phyloP scores from a whole-genome alignment of 2,329 filamentous ascomycete genomes.

The Phyllosticta citrichinensis region DNA sequence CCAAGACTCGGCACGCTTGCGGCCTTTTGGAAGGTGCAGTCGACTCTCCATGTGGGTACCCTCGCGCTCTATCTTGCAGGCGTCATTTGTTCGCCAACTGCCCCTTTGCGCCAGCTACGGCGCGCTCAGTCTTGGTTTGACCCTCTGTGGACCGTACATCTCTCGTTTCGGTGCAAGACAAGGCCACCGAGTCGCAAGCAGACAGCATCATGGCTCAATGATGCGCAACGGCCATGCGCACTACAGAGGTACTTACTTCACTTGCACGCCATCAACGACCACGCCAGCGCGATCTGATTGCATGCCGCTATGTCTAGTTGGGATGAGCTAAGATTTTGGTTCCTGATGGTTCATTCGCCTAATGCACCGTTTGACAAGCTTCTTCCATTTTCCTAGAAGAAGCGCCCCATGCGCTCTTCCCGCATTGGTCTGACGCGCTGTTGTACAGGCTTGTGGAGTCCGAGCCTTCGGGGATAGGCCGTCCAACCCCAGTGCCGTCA shows the following conservation, averaged over 20 bases:
- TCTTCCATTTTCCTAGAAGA: not conserved
- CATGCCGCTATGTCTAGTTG: not conserved
- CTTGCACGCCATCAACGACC: not conserved
- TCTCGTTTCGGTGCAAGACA: not conserved
- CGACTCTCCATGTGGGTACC: not conserved
- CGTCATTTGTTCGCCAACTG: not conserved
- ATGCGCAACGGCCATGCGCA: not conserved
- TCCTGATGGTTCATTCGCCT: not conserved
- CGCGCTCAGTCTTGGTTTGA: not conserved
- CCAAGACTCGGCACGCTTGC: not conserved
- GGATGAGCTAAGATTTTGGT: not conserved
- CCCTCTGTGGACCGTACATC: not conserved
- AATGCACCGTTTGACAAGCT: not conserved
- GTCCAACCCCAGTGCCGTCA: not conserved
- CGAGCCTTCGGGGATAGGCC: not conserved
- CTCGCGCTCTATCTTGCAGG: not conserved
- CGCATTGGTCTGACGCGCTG: not conserved
- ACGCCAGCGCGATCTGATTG: not conserved
- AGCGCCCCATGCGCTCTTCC: not conserved
- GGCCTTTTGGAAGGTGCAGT: not conserved
- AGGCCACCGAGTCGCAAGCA: not conserved
- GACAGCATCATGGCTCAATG: not conserved
- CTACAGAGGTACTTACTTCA: not conserved
- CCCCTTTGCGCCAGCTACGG: not conserved
- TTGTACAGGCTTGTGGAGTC: not conserved